Conservation (phyloP, 2,329 filamentous ascomycete genomes). For the Sclerotinia subarctica region DNA sequence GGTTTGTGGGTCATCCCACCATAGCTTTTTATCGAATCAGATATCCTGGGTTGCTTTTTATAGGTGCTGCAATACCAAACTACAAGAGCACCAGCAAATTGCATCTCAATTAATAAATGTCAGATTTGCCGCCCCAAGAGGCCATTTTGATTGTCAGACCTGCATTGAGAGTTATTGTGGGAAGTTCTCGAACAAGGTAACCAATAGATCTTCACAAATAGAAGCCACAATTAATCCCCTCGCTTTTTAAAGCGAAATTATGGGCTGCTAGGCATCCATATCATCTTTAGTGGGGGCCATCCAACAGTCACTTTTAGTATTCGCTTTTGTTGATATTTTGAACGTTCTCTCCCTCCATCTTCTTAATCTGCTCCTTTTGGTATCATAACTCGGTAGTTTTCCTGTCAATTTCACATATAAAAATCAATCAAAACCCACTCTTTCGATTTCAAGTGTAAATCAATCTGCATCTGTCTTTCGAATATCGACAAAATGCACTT, state of each 20-base stretch:
- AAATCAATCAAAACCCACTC: background rate
- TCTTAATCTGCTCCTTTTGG: background rate
- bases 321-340: background rate
- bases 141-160: background rate
- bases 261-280: conserved; percentile 9
- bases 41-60: background rate
- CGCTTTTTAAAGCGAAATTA: background rate
- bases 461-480: background rate
- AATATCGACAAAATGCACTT: conserved; percentile 10
- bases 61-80: background rate
- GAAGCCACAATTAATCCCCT: background rate
- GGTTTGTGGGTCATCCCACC: conserved; percentile 2
- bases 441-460: background rate
- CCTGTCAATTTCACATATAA: background rate
- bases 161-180: too few species aligned
- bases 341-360: background rate
- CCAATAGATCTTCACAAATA: background rate
- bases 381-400: background rate
- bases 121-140: background rate
- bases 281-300: background rate
- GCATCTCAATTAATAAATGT: background rate
- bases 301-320: background rate
- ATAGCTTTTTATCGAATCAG: background rate
- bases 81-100: background rate
- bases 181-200: background rate